These are phyloP conservation scores for Kingdonia uniflora DNA, from an alignment of 164 flowering plant genomes.

Conservation along the genomic window DNA sequence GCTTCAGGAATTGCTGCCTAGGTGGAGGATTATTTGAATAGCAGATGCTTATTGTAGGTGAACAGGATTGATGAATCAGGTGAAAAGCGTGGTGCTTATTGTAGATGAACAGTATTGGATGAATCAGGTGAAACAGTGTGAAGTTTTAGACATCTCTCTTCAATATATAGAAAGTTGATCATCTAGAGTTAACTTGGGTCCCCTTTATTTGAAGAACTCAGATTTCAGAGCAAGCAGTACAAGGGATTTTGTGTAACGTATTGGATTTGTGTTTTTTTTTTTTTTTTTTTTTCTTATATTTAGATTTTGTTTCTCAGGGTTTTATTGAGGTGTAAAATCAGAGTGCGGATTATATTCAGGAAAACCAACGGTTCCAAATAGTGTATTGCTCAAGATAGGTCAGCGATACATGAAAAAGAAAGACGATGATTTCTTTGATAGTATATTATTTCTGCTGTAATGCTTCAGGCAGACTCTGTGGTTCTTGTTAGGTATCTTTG, in stretches of 20 bases:
- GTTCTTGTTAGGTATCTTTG: neutral
- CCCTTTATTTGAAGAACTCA: constrained; percentile 25
- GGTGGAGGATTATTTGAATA: constrained; percentile 31
- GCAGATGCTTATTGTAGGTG: constrained; percentile 34
- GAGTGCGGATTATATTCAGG: constrained; percentile 48
- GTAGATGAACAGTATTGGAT: constrained; percentile 18
- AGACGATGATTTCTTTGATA: constrained; percentile 4
- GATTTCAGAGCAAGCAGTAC: constrained; percentile 24
- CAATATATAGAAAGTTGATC: constrained; percentile 29
- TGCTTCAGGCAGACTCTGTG: neutral
- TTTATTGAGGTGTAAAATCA: constrained; percentile 69
- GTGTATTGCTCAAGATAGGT: constrained; percentile 28
- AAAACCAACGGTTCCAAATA: constrained; percentile 23
- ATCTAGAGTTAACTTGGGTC: constrained; percentile 37
- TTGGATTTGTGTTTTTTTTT: too few relatives aligned
- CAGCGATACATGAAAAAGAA: constrained; percentile 14
- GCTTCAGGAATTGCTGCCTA: constrained; percentile 75
- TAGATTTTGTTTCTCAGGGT: constrained; percentile 41
- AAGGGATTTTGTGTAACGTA: constrained; percentile 43
- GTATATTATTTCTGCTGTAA: constrained; percentile 1
- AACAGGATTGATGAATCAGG: constrained; percentile 27
- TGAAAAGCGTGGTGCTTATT: constrained; percentile 10
- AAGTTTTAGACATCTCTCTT: constrained; percentile 21
- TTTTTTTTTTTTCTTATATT: too few relatives aligned
- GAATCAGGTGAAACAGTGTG: too few relatives aligned